These are phyloP conservation scores for Lachancea sp. DNA, from an alignment of 805 yeast genomes.

Conservation along the genomic window DNA sequence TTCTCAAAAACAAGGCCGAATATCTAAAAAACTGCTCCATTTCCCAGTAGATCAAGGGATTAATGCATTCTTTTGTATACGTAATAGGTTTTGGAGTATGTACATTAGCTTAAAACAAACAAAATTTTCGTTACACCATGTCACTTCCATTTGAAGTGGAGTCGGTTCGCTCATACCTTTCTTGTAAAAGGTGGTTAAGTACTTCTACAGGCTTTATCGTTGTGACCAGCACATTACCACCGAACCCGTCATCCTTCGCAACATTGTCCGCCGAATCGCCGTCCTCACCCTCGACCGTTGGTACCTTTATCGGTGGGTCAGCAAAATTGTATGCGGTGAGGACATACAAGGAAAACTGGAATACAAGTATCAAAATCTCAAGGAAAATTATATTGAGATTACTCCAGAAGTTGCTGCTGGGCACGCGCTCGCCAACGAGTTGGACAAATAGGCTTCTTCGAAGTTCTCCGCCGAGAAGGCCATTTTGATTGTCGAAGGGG, in stretches of 20 bases:
- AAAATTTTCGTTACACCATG: neutral
- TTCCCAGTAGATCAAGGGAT: conserved; percentile 38
- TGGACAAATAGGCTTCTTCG: conserved; percentile 38
- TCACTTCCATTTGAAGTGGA: neutral
- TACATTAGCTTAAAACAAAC: conserved; percentile 1
- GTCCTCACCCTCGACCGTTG: neutral
- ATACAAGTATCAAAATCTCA: conserved; percentile 26
- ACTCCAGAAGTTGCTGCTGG: conserved; percentile 30
- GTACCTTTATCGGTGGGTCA: conserved; percentile 11
- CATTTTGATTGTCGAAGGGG: conserved; percentile 23
- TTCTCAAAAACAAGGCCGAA: conserved; percentile 78
- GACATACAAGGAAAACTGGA: conserved; percentile 22
- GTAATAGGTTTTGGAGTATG: conserved; percentile 5
- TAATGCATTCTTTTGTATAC: conserved; percentile 18
- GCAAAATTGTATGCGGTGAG: conserved; percentile 27
- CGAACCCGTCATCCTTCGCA: conserved; percentile 39
- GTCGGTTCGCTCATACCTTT: neutral
- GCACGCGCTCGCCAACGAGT: conserved; percentile 42
- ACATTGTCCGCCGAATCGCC: neutral
- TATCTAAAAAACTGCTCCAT: conserved; percentile 75
- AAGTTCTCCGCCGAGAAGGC: conserved; percentile 26
- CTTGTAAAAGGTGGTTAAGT: neutral
- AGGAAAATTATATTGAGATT: conserved; percentile 27
- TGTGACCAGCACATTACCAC: conserved; percentile 37
- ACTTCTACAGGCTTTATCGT: conserved; percentile 31